Percentiles rank a stretch among this genome's conserved stretches.
Conservation (phyloP, 352 stramenopile species). For the Globisporangium paddicum region DNA sequence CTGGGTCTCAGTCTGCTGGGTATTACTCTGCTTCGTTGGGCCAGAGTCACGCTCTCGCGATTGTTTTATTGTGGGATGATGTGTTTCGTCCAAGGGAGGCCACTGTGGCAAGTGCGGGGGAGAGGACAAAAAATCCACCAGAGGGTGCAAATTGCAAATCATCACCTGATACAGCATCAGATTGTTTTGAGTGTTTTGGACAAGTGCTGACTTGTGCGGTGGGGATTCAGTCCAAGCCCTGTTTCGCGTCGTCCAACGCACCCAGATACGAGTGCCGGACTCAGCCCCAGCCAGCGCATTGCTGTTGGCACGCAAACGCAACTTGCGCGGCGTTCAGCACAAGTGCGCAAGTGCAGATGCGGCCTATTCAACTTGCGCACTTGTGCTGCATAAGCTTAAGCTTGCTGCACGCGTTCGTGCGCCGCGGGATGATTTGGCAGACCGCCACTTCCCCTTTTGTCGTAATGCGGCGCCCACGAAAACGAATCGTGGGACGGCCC, state of each 20-base stretch:
- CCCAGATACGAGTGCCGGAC: too few relatives aligned
- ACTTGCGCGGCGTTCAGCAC: neutral
- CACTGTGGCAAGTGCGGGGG: neutral
- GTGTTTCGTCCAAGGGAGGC: neutral
- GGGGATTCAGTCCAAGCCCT: neutral
- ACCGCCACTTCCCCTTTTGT: too few relatives aligned
- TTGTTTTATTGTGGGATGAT: neutral
- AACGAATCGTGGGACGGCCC: too few relatives aligned
- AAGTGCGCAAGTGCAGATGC: neutral
- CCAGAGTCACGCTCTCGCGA: neutral
- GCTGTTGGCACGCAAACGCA: too few relatives aligned
- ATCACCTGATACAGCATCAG: neutral
- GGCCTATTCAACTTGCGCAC: too few relatives aligned
- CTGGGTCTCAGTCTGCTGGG: too few relatives aligned
- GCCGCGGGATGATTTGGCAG: too few relatives aligned
- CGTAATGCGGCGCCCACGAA: too few relatives aligned
- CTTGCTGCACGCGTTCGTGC: too few relatives aligned
- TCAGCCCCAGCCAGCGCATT: too few relatives aligned
- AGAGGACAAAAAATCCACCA: neutral
- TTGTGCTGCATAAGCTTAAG: too few relatives aligned
- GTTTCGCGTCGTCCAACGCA: conserved; percentile 5
- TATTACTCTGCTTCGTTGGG: too few relatives aligned
- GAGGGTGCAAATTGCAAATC: neutral
- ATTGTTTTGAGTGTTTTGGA: neutral
- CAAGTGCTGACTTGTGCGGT: neutral